Percentiles rank a stretch among this genome's conserved stretches.
Evolutionary conservation across 306 rosid genomes (phyloP).

Genomic region (Trifolium fragiferum): DNA sequence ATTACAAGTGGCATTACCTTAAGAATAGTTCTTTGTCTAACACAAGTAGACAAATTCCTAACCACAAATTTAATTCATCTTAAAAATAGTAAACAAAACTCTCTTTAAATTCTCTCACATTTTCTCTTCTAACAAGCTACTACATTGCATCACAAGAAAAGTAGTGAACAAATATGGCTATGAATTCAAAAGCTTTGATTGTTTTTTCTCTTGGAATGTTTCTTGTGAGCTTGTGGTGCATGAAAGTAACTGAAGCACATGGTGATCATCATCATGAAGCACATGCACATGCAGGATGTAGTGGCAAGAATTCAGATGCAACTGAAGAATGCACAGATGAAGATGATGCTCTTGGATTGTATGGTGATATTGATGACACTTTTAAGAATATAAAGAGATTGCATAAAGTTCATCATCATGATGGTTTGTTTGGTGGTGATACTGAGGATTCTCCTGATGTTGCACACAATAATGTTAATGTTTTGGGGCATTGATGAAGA

Average conservation of each 20-base stretch:
- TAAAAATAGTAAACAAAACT: background rate
- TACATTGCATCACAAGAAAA: background rate
- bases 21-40: constrained; percentile 43
- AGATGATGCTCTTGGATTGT: constrained; percentile 40
- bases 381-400: background rate
- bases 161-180: constrained; percentile 22
- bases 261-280: background rate
- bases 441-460: constrained; percentile 30
- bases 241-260: constrained; percentile 9
- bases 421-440: background rate
- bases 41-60: background rate
- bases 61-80: constrained; percentile 8
- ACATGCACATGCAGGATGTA: constrained; percentile 13
- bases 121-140: background rate
- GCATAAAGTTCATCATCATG: background rate
- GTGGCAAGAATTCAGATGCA: background rate
- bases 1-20: background rate
- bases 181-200: constrained; percentile 16
- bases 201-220: constrained; percentile 44
- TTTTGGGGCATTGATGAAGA: constrained; percentile 42
- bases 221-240: constrained; percentile 34
- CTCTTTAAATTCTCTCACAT: constrained; percentile 30
- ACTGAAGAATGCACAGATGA: constrained; percentile 44
- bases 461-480: constrained; percentile 34
- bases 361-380: constrained; percentile 51